Base-by-base conservation (phyloP, 352 stramenopile species). In the Phytopythium litorale region DNA sequence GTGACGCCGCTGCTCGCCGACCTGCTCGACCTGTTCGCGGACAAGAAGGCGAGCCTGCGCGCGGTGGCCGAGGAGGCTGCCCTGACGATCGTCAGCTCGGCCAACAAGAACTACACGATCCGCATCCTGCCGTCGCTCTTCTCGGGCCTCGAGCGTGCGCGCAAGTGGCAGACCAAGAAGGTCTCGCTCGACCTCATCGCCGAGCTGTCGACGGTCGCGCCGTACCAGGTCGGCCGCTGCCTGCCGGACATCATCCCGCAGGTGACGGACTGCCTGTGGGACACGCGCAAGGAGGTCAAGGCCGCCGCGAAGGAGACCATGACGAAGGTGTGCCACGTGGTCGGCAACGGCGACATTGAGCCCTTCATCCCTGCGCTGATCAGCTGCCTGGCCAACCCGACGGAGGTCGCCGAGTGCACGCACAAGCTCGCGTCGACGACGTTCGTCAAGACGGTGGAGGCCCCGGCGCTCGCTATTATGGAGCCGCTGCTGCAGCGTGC, bases 341-440 rank as follows among this genome's bases (percentile, higher is more conserved):
- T 99, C 62, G 97, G 95, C 70, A 99, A 99, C 95, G 92, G 91
- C 67, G 97, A 99, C 87, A 99, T 99, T 68, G 97, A 99, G 79
- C 97, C 98, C 63, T 99, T 99, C 84, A 99, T 98, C 54, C 91
- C 84, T 4, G 96, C 98, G 58, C 96, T 99, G 58, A 87, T 99
- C 37, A 96, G 81, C 68, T 97, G 94, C 70, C 97, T 99, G 63
- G 95, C 97, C 48, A 98, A 98, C 82, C 97, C 97, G 11, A 94
- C 94, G 53, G 92, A 99, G 71, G 97, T 99, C 12, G 88, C 97
- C 15, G 97, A 99, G 84, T 99, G 98, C 81, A 99, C 99, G 73
- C 97, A 99, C 92, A 92, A 98, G 75, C 92, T 99, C 59, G 97
- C 97, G 33, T 98, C 97, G 66, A 98, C 98, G 46, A 99, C 97